phyloP scores from a whole-genome alignment of 768 basidiomycete species.

The Mycena venus region DNA sequence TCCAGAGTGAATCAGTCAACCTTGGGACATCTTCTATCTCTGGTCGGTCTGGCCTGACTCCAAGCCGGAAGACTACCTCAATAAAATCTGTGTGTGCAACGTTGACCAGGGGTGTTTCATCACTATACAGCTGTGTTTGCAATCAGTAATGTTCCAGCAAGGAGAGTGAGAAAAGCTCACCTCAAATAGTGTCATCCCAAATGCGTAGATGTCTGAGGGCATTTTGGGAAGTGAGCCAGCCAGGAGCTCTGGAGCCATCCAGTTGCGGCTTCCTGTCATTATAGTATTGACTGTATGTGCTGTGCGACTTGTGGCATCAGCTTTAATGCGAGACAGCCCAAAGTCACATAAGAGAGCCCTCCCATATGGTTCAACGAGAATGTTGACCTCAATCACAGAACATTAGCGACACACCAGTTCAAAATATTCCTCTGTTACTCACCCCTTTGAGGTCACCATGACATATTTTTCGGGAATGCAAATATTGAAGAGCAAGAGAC shows the following conservation, averaged over 20 bases:
- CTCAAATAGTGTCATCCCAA: background rate
- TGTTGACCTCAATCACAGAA: constrained; percentile 32
- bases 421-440: background rate
- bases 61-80: constrained; percentile 42
- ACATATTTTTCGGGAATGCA: too few species aligned
- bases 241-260: too few species aligned
- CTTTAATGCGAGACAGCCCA: constrained; percentile 41
- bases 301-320: too few species aligned
- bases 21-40: too few species aligned
- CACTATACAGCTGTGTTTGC: background rate
- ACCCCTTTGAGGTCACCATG: constrained; percentile 45
- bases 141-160: constrained; percentile 11
- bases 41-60: too few species aligned
- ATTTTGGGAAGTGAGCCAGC: too few species aligned
- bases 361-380: constrained; percentile 40
- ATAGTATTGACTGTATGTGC: too few species aligned
- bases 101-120: too few species aligned
- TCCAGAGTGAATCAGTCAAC: too few species aligned
- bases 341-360: constrained; percentile 43
- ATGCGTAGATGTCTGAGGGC: too few species aligned
- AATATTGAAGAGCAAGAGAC: constrained; percentile 38
- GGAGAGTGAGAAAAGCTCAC: background rate
- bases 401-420: background rate
- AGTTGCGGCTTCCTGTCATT: too few species aligned
- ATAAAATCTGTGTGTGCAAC: constrained; percentile 25